A percentile compares a stretch with the other conserved stretches of the same genome.
phyloP scores from a whole-genome alignment of 2,329 filamentous ascomycete species.

The Thielaviopsis euricoi region DNA sequence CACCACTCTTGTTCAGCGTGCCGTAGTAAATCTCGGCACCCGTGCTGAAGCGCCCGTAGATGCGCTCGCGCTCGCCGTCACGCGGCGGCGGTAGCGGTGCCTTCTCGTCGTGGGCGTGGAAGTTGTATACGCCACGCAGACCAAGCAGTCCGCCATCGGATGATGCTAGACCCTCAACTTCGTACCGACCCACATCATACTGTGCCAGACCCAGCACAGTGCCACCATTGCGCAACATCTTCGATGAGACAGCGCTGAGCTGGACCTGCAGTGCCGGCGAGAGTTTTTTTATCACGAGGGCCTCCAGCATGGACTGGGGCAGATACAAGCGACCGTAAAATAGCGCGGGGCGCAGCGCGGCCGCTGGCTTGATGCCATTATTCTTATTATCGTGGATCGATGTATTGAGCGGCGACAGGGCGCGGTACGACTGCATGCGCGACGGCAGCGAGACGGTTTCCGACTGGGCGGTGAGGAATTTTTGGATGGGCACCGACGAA shows the following conservation, averaged over 20 bases:
- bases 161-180: conserved; percentile 76
- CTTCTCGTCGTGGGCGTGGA: conserved; percentile 51
- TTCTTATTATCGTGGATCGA: conserved; percentile 5
- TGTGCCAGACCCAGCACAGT: conserved; percentile 58
- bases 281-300: conserved; percentile 63
- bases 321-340: conserved; percentile 68
- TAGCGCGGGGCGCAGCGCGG: conserved; percentile 34
- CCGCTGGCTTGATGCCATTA: not conserved
- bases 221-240: conserved; percentile 55
- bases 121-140: conserved; percentile 83
- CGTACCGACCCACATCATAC: conserved; percentile 76
- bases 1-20: conserved; percentile 81
- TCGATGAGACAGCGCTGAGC: conserved; percentile 61
- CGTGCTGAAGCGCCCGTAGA: conserved; percentile 71
- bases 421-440: conserved; percentile 68
- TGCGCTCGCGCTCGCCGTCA: conserved; percentile 35
- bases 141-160: conserved; percentile 85
- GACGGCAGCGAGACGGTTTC: conserved; percentile 59
- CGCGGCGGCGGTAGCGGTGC: conserved; percentile 13
- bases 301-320: conserved; percentile 73
- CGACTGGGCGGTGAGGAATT: conserved; percentile 50
- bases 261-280: conserved; percentile 65
- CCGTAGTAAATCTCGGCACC: conserved; percentile 94
- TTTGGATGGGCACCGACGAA: conserved; percentile 62
- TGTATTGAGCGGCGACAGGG: conserved; percentile 34